These are phyloP conservation scores for Diatrype stigma DNA, from an alignment of 2,329 filamentous ascomycete species.

Conservation along the genomic window DNA sequence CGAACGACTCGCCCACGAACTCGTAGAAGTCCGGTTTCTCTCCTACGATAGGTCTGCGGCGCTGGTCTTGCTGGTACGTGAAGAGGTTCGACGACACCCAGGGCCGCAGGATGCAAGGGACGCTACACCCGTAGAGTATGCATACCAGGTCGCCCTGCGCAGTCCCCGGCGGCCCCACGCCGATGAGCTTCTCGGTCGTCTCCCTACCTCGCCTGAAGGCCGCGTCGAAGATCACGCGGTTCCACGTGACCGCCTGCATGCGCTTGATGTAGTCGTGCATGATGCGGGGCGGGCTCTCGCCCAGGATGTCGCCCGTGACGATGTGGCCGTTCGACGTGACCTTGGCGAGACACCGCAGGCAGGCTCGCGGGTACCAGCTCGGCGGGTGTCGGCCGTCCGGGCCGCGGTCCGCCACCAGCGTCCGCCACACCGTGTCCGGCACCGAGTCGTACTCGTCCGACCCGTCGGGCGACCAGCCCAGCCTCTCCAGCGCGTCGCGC, in stretches of 20 bases:
- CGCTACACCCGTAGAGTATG: conserved; percentile 17
- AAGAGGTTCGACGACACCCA: neutral
- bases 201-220: neutral
- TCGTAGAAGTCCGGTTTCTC: too few species aligned
- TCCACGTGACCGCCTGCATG: conserved; percentile 11
- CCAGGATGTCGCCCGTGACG: conserved; percentile 3
- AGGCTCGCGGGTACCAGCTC: conserved; percentile 9
- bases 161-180: conserved; percentile 1
- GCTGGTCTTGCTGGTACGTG: too few species aligned
- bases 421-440: conserved; percentile 10
- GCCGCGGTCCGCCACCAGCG: conserved; percentile 10
- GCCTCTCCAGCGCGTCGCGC: neutral
- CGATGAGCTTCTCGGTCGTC: neutral
- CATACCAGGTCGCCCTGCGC: conserved; percentile 11
- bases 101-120: conserved; percentile 12
- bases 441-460: conserved; percentile 1
- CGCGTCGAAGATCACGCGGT: conserved; percentile 5
- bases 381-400: conserved; percentile 5
- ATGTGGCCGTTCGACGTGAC: conserved; percentile 1
- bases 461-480: neutral
- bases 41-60: too few species aligned
- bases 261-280: conserved; percentile 7
- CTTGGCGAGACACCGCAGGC: conserved; percentile 2
- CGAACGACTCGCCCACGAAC: conserved; percentile 15
- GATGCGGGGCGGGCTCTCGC: conserved; percentile 1